These are phyloP conservation scores for Beauveria scarabaeidicola DNA, from an alignment of 2,329 filamentous ascomycete genomes.

Conservation along the genomic window DNA sequence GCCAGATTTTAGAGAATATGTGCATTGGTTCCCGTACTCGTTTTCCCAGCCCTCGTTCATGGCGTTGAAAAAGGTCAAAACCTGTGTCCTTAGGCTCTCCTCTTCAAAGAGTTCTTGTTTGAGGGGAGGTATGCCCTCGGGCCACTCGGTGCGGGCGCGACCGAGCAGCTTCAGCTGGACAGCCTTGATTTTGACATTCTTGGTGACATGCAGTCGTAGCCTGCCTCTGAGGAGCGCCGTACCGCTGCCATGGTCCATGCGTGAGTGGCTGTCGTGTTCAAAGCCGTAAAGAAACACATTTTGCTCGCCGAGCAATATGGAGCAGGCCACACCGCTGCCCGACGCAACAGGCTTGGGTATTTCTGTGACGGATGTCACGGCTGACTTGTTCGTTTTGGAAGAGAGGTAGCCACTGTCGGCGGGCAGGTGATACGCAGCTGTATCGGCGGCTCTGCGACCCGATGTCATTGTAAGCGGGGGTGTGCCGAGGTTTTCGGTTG, in stretches of 20 bases:
- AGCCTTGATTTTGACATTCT: slow-evolving; percentile 87
- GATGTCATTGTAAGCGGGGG: slow-evolving; percentile 1
- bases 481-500: background rate
- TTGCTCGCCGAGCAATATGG: slow-evolving; percentile 70
- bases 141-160: slow-evolving; percentile 86
- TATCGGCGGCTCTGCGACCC: background rate
- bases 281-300: slow-evolving; percentile 73
- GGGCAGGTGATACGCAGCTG: background rate
- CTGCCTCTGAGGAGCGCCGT: slow-evolving; percentile 82
- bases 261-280: slow-evolving; percentile 55
- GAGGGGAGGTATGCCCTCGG: slow-evolving; percentile 83
- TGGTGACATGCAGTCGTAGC: slow-evolving; percentile 72
- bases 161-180: slow-evolving; percentile 81
- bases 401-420: slow-evolving; percentile 1
- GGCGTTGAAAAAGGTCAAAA: slow-evolving; percentile 86
- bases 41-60: slow-evolving; percentile 51
- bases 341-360: slow-evolving; percentile 67
- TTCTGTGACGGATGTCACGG: slow-evolving; percentile 45
- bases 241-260: slow-evolving; percentile 49
- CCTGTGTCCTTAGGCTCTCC: slow-evolving; percentile 79
- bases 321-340: slow-evolving; percentile 66
- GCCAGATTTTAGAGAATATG: slow-evolving; percentile 37
- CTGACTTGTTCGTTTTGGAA: slow-evolving; percentile 37
- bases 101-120: slow-evolving; percentile 80
- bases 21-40: slow-evolving; percentile 56